Base-by-base conservation (phyloP, 352 stramenopile species). In the Phytophthora citrophthora region DNA sequence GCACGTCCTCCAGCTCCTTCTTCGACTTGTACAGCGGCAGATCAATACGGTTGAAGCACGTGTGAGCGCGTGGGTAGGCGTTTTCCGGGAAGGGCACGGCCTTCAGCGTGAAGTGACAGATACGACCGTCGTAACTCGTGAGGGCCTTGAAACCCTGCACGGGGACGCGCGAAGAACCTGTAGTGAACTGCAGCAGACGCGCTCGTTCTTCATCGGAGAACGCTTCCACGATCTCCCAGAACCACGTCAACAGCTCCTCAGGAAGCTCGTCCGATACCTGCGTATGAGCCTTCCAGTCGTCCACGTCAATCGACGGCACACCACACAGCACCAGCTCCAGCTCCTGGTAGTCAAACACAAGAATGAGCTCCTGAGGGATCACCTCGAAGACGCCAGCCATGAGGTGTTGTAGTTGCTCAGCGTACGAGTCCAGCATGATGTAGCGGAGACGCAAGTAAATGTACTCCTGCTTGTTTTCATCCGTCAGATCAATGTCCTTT, bases 381-480 rank as follows among this genome's bases (percentile, higher is more conserved):
- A 99, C 89, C 90, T 99, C 86, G 94, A 99, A 98, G 61, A 99
- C 98, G 16, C 98, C 88, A 31, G 81, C 81, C 77, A 96, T 91
- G 27, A 96, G 51, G 55, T 93, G 95, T 63, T 96, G 93, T 26
- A 99, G 72, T 61, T 99, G 96, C 61, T 97, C 86, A 12, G 81
- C 80, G 46, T 99, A 96, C 41, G 93, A 89, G 62, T 97, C 96
- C 50, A 99, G 81, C 71, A 99, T 88, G 57, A 96, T 93, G 81
- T 99, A 98, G 55, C 97, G 97, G 34, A 99, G 77, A 39, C 87
- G 91, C 53, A 97, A 71, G 57, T 98, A 94, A 15, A 99, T 85
- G 79, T 98, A 99, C 76, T 99, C 93, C 23, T 96, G 88, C 67
- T 99, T 96, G 86, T 99, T 99, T 29, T 98, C 94, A 64, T 99